Evolutionary conservation across 495 filamentous ascomycete species (phyloP).

Genomic region (Friedmanniomyces simplex): DNA sequence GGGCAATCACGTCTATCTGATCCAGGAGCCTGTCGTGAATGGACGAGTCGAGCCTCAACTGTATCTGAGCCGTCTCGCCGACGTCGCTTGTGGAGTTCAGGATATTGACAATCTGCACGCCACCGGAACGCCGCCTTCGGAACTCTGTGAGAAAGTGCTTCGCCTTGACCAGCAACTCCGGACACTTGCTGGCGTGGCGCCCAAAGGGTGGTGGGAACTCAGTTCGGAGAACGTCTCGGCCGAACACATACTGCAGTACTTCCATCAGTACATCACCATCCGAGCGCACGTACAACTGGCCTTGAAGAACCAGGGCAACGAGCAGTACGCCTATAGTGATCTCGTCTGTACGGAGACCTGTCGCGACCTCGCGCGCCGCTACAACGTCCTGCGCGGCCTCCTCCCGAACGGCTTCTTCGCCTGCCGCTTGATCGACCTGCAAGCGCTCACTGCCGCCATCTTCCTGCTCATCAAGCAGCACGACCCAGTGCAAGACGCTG

Average conservation of each 20-base stretch:
- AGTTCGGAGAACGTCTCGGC: slow-evolving; percentile 10
- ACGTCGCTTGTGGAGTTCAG: slow-evolving; percentile 24
- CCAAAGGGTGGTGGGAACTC: slow-evolving; percentile 23
- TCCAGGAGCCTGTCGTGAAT: slow-evolving; percentile 12
- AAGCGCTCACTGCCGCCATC: slow-evolving; percentile 28
- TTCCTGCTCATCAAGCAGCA: slow-evolving; percentile 20
- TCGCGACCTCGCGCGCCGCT: slow-evolving; percentile 21
- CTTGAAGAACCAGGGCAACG: slow-evolving; percentile 19
- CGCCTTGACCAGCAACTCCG: slow-evolving; percentile 22
- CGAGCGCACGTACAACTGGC: slow-evolving; percentile 28
- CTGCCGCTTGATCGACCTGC: slow-evolving; percentile 26
- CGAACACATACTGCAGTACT: slow-evolving; percentile 26
- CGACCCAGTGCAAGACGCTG: neutral
- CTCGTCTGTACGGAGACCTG: slow-evolving; percentile 28
- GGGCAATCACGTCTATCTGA: slow-evolving; percentile 1
- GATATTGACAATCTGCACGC: slow-evolving; percentile 24
- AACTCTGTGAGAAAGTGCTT: slow-evolving; percentile 18
- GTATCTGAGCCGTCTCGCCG: slow-evolving; percentile 23
- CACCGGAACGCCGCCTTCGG: neutral
- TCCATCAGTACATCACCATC: slow-evolving; percentile 25
- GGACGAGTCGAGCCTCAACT: slow-evolving; percentile 24
- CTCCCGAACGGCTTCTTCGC: slow-evolving; percentile 28
- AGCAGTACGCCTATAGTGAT: slow-evolving; percentile 21
- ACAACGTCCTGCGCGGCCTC: slow-evolving; percentile 18
- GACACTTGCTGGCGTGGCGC: slow-evolving; percentile 22